These are phyloP conservation scores for Sanghuangporus weigelae DNA, from an alignment of 1,284 basidiomycete genomes.

Conservation along the genomic window DNA sequence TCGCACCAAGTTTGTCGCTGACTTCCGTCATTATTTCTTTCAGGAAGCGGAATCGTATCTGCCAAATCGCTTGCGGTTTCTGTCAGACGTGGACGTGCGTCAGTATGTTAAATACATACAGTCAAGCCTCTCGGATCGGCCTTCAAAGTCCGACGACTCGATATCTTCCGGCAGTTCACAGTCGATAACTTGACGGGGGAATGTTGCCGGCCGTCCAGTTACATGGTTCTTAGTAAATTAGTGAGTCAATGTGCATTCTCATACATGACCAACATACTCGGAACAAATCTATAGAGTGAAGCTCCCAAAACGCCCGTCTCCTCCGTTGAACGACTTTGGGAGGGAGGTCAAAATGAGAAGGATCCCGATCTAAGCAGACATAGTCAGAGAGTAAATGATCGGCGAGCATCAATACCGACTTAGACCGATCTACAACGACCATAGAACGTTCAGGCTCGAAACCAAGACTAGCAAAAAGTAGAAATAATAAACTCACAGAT, in stretches of 20 bases:
- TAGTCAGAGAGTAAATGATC: too few relatives aligned
- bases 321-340: conserved; percentile 10
- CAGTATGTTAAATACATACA: not conserved
- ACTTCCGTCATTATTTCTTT: conserved; percentile 2
- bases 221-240: not conserved
- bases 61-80: not conserved
- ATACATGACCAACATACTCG: not conserved
- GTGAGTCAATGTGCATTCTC: not conserved
- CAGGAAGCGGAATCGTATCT: not conserved
- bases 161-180: conserved; percentile 15
- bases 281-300: conserved; percentile 1
- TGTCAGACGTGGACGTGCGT: not conserved
- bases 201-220: conserved; percentile 12
- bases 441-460: not conserved
- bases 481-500: conserved; percentile 21
- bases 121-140: not conserved
- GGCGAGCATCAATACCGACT: not conserved
- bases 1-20: conserved; percentile 1
- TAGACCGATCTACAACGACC: conserved; percentile 9
- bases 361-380: conserved; percentile 10
- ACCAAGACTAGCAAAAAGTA: not conserved
- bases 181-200: conserved; percentile 7
- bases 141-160: not conserved
- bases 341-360: conserved; percentile 6
- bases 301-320: conserved; percentile 13